phyloP scores from a whole-genome alignment of 2,329 filamentous ascomycete genomes.

The Raffaelea ambrosiae region DNA sequence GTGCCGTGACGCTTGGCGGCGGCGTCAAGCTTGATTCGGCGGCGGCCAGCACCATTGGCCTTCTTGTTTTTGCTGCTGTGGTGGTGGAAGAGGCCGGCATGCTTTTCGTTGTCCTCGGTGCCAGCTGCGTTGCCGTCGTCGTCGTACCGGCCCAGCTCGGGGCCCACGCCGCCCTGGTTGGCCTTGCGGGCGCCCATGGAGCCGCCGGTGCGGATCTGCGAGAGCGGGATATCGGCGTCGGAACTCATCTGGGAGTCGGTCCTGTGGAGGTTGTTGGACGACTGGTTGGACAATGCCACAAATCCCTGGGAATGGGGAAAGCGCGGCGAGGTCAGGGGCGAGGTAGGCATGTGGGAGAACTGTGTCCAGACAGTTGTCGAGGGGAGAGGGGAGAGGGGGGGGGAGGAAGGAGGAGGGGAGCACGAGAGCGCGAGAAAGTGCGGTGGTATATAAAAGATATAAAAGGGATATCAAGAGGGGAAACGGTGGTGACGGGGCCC shows the following conservation, averaged over 20 bases:
- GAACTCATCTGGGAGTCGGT: too few species aligned
- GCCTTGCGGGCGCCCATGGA: slow-evolving; percentile 36
- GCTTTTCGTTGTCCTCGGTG: slow-evolving; percentile 37
- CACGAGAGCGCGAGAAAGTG: background rate
- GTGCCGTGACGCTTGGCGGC: slow-evolving; percentile 30
- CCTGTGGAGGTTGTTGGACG: slow-evolving; percentile 6
- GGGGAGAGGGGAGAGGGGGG: background rate
- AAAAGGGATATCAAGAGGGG: too few species aligned
- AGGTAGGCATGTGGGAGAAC: slow-evolving; percentile 8
- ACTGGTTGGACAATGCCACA: slow-evolving; percentile 10
- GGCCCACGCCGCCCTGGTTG: slow-evolving; percentile 23
- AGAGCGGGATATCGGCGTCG: slow-evolving; percentile 44
- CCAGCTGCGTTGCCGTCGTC: slow-evolving; percentile 16
- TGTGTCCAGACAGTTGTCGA: background rate
- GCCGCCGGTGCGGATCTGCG: slow-evolving; percentile 44
- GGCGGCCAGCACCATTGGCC: slow-evolving; percentile 36
- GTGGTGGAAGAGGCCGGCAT: slow-evolving; percentile 27
- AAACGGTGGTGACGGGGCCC: too few species aligned
- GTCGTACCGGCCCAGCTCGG: slow-evolving; percentile 5
- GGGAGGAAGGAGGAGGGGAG: background rate
- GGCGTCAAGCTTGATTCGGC: slow-evolving; percentile 34
- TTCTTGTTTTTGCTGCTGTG: slow-evolving; percentile 13
- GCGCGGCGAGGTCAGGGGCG: slow-evolving; percentile 13
- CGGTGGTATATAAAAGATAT: background rate
- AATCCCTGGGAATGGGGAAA: slow-evolving; percentile 16